phyloP scores from a whole-genome alignment of 495 filamentous ascomycete genomes.

The Jackrogersella minutella region DNA sequence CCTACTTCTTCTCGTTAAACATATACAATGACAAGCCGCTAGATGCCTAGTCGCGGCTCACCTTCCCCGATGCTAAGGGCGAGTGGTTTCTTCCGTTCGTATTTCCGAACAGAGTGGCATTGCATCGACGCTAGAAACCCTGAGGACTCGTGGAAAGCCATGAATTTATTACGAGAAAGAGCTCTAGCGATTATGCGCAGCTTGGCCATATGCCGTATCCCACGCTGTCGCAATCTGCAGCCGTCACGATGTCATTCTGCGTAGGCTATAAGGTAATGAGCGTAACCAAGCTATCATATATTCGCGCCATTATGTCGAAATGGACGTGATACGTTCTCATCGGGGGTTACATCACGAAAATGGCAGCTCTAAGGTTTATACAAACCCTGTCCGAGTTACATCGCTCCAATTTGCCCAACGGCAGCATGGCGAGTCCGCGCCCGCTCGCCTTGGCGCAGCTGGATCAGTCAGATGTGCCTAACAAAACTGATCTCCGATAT shows the following conservation, averaged over 20 bases:
- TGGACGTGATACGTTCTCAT: conserved; percentile 27
- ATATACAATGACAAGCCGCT: neutral
- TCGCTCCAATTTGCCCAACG: conserved; percentile 18
- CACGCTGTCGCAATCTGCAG: conserved; percentile 28
- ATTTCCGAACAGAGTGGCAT: conserved; percentile 22
- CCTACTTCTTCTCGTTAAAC: neutral
- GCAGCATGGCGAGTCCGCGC: conserved; percentile 14
- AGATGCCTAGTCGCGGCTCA: conserved; percentile 8
- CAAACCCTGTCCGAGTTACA: conserved; percentile 32
- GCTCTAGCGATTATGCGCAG: neutral
- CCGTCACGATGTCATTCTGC: conserved; percentile 31
- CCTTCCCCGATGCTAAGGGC: neutral
- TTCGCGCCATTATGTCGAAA: conserved; percentile 35
- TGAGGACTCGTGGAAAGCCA: conserved; percentile 3
- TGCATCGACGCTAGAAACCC: conserved; percentile 24
- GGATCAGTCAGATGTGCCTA: conserved; percentile 28
- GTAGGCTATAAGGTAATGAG: conserved; percentile 15
- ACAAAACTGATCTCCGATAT: conserved; percentile 29
- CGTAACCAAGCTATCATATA: neutral
- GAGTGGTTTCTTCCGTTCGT: conserved; percentile 4
- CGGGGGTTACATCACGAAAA: conserved; percentile 28
- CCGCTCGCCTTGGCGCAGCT: conserved; percentile 27
- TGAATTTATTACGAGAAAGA: conserved; percentile 28
- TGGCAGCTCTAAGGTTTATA: conserved; percentile 37
- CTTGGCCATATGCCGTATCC: neutral